Evolutionary conservation across 176 grass and related monocot genomes (phyloP), one percentile per base, ranked within the genome.

Genomic region (Melocanna baccifera): DNA sequence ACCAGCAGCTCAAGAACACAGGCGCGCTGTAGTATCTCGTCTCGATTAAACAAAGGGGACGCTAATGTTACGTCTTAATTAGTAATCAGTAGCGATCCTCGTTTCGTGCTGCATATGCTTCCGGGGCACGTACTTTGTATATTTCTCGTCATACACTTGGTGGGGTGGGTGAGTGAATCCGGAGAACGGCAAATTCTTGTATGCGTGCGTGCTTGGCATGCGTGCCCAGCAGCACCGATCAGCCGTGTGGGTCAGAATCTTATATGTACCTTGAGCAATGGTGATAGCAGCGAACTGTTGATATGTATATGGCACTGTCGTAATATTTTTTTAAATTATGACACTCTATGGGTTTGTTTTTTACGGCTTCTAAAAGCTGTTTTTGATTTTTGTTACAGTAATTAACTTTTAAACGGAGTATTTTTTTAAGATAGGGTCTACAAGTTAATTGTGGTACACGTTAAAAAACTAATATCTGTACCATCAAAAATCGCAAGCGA

Each of bases 61-160:
- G 76, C 82, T 75, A 63, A 62, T 48, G 9, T 39, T 15, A 36
- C n/a, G 59, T 32, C 83, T 90, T 87, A 73, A 90, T 86, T 90
- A 67, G 73, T 78, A 73, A 76, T 87, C 76, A 90, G 83, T 83
- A 59, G 72, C 29, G 84, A 90, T 90, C 88, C 84, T 74, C 84
- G 67, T 78, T 90, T 86, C 79, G 73, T 90, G 84, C 88, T 83
- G 88, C 69, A 41, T 75, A 76, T 76, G 87, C 87, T 48, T 78
- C 50, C 51, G 72, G 41, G 39, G 0, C 50, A 12, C 37, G 29
- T 32, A 18, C 46, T 67, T 66, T 51, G 28, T 67, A 50, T 80
- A 75, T 37, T 71, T 77, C 71, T 36, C 41, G 19, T 64, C 76
- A 48, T 56, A 80, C 67, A 29, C 66, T 86, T 90, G 88, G 88